Percentiles rank a stretch among this genome's conserved stretches.
These are phyloP conservation scores for Climacium dendroides DNA, from an alignment of 225 moss, liverwort and hornwort species.

Conservation along the genomic window DNA sequence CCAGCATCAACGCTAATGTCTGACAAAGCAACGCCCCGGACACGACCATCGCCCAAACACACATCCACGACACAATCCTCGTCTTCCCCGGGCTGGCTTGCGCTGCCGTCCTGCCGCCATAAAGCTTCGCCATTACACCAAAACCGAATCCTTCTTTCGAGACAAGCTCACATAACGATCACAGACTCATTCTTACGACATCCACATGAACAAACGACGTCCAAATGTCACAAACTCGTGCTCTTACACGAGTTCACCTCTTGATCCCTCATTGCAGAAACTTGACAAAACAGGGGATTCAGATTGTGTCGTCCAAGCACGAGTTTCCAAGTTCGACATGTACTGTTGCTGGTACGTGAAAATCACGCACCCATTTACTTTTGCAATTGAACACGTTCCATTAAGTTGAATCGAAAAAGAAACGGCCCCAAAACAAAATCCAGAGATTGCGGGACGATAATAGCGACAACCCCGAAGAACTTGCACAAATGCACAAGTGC, in stretches of 20 bases:
- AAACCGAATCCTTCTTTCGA: neutral
- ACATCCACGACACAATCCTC: neutral
- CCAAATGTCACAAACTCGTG: neutral
- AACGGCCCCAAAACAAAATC: neutral
- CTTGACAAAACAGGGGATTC: neutral
- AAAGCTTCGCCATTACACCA: neutral
- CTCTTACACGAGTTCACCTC: neutral
- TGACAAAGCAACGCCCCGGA: neutral
- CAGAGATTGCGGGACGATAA: neutral
- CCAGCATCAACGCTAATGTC: neutral
- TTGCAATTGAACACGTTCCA: neutral
- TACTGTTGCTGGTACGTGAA: neutral
- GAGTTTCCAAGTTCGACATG: neutral
- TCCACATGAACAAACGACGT: neutral
- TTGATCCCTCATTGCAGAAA: neutral
- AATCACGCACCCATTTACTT: neutral
- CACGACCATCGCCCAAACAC: neutral
- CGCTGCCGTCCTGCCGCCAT: neutral
- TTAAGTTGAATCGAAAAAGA: neutral
- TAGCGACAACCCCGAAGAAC: neutral
- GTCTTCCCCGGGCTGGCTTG: neutral
- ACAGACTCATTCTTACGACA: neutral
- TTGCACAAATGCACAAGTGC: neutral
- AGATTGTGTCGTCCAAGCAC: neutral
- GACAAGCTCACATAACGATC: neutral